Conservation (phyloP, 495 filamentous ascomycete species). For the Xylaria acuta region DNA sequence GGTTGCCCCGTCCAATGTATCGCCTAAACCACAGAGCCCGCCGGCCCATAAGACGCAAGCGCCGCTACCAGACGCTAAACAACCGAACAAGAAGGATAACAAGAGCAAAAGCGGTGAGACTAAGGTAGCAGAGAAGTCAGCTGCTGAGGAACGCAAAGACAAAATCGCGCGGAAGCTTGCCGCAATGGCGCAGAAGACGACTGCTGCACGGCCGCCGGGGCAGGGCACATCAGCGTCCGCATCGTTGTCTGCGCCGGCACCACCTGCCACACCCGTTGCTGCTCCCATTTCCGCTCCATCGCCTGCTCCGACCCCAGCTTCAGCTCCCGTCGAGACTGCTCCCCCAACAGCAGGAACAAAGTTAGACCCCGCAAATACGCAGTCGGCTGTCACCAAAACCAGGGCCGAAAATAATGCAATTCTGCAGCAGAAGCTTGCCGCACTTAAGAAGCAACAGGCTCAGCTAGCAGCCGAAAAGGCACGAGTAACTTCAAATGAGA, state of each 20-base stretch:
- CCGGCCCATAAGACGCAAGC: background rate
- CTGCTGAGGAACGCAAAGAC: conserved; percentile 71
- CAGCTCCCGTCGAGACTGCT: conserved; percentile 21
- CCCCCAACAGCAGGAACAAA: conserved; percentile 19
- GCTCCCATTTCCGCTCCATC: background rate
- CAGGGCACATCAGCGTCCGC: background rate
- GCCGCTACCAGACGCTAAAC: background rate
- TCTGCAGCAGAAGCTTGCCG: conserved; percentile 55
- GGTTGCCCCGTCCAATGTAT: conserved; percentile 7
- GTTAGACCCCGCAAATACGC: conserved; percentile 27
- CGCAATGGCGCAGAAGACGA: conserved; percentile 52
- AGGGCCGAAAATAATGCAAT: conserved; percentile 53
- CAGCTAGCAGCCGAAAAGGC: conserved; percentile 42
- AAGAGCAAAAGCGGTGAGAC: conserved; percentile 23
- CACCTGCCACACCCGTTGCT: background rate
- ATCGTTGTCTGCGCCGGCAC: background rate
- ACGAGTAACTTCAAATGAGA: conserved; percentile 19
- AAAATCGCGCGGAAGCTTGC: conserved; percentile 77
- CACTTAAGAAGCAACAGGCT: conserved; percentile 53
- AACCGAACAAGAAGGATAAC: conserved; percentile 12
- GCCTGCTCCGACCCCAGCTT: conserved; percentile 17
- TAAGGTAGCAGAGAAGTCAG: conserved; percentile 50
- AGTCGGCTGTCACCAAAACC: conserved; percentile 39
- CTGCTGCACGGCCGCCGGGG: conserved; percentile 35
- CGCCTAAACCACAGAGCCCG: conserved; percentile 21